These are phyloP conservation scores for Ilyonectria sp. DNA, from an alignment of 2,329 filamentous ascomycete species.

Conservation along the genomic window DNA sequence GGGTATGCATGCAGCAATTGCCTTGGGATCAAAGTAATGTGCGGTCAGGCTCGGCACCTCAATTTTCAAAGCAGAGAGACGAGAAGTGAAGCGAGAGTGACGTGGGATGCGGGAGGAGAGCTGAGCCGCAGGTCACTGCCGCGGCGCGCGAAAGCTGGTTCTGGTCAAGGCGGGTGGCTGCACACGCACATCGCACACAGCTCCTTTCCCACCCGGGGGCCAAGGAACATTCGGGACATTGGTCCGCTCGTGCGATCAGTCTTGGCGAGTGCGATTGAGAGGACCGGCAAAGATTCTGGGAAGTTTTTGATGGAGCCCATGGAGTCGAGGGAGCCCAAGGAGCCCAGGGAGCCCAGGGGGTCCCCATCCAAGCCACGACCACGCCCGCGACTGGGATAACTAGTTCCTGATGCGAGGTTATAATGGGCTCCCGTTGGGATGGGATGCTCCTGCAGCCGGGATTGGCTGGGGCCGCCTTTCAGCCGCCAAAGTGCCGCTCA, in stretches of 20 bases:
- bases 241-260: background rate
- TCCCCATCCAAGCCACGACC: conserved; percentile 15
- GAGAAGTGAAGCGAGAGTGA: background rate
- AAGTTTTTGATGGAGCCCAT: conserved; percentile 15
- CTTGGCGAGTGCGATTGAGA: background rate
- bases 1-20: background rate
- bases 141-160: conserved; percentile 13
- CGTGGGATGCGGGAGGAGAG: background rate
- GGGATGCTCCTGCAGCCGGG: conserved; percentile 27
- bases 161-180: conserved; percentile 10
- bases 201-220: background rate
- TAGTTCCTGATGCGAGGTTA: conserved; percentile 17
- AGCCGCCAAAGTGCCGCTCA: conserved; percentile 38
- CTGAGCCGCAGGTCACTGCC: conserved; percentile 10
- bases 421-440: conserved; percentile 22
- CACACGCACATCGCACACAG: background rate
- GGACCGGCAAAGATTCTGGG: conserved; percentile 25
- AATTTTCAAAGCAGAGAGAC: background rate
- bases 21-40: background rate
- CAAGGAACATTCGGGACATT: background rate
- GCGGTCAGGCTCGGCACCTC: background rate
- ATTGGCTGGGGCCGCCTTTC: conserved; percentile 38
- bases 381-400: conserved; percentile 25
- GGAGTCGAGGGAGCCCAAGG: conserved; percentile 30
- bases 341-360: conserved; percentile 26